Base-by-base conservation (phyloP, 345 rosid species). In the Erodium maritimum region DNA sequence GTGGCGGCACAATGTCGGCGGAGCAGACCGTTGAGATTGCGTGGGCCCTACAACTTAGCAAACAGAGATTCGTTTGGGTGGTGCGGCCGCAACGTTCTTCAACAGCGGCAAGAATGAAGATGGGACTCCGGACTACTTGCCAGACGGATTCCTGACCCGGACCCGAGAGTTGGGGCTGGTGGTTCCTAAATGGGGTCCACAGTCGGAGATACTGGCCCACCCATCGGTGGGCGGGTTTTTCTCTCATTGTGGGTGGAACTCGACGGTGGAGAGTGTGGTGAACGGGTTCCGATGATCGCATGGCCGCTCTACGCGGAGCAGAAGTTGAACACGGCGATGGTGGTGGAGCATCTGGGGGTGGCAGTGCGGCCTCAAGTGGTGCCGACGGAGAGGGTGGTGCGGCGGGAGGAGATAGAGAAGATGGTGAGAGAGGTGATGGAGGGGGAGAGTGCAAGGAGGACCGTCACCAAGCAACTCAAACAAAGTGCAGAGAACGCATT, bases 231-330 rank as follows among this genome's bases (percentile, higher is more conserved):
- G 89, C 6, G 90, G n/a, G n/a, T n/a, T n/a, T n/a, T n/a, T n/a
- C n/a, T n/a, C n/a, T n/a, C n/a, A n/a, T n/a, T n/a, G n/a, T 13
- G 96, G 91, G 5, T 85, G 95, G 91, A 79, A 78, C 23, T 87
- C 91, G 4, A 68, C 68, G 0, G 52, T 82, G 11, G 96, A 85
- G 66, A 81, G 93, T 22, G 61, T 83, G n/a, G 50, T 59, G 5
- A 80, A 66, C 5, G 93, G 21, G 75, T 81, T 13, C 84, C 90
- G 0, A 77, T 88, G 67, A 64, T 88, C 19, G 83, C 76, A 11
- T 85, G 94, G 90, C 96, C 96, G 0, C 63, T 88, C 1, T 83
- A 72, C 8, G 88, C 87, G 0, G 88, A 88, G 71, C 94, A 88
- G 18, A 63, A 62, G 60, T 72, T 88, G 90, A 88, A 83, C 50